phyloP scores from a whole-genome alignment of 345 rosid species.

The Populus simonii region DNA sequence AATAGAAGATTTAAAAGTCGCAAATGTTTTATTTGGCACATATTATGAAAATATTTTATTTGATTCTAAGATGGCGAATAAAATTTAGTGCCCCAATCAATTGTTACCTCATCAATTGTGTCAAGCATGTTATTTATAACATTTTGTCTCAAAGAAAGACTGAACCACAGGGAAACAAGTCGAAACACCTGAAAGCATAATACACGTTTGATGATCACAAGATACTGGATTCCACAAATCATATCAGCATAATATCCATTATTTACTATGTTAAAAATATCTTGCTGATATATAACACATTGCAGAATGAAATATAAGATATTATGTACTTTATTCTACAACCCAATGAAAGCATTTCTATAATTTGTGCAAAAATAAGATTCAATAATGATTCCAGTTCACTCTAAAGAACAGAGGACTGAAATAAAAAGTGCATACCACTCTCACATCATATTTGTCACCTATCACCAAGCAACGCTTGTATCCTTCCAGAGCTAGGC shows the following conservation, averaged over 20 bases:
- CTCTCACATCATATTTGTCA: constrained; percentile 89
- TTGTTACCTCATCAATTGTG: constrained; percentile 68
- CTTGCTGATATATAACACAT: too few relatives aligned
- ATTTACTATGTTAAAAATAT: too few relatives aligned
- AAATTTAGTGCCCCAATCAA: neutral
- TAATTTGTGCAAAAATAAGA: neutral
- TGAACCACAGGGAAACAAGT: constrained; percentile 83
- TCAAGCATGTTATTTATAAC: constrained; percentile 65
- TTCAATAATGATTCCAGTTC: neutral
- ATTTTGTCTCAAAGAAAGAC: constrained; percentile 64
- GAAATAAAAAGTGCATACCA: constrained; percentile 51
- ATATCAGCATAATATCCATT: too few relatives aligned
- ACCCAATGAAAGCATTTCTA: too few relatives aligned
- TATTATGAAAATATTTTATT: neutral
- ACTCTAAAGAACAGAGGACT: neutral
- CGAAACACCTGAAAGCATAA: constrained; percentile 71
- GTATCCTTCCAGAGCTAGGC: constrained; percentile 88
- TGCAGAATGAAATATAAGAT: too few relatives aligned
- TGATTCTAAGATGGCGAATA: neutral
- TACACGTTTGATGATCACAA: constrained; percentile 6
- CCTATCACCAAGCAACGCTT: constrained; percentile 78
- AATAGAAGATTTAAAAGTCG: neutral
- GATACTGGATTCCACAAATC: neutral
- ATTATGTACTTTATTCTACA: too few relatives aligned
- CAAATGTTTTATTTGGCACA: neutral